A percentile compares a stretch with the other conserved stretches of the same genome.
Evolutionary conservation across 2,329 filamentous ascomycete genomes (phyloP).

Genomic region (Paraphaeosphaeria minitans): DNA sequence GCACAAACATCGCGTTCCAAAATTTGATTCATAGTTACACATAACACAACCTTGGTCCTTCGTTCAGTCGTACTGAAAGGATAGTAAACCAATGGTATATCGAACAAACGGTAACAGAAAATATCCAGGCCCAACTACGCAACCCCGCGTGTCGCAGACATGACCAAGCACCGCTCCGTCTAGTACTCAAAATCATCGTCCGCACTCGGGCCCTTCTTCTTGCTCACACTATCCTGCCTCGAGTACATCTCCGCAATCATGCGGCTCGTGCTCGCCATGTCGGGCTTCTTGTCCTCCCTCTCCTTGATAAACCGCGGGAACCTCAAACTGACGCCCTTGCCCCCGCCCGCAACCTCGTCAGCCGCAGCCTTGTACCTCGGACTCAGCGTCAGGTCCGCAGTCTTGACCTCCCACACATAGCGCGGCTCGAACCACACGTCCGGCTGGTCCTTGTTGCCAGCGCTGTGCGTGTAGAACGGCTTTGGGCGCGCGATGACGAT

Average conservation of each 20-base stretch:
- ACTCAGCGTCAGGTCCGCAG: constrained; percentile 89
- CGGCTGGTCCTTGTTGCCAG: constrained; percentile 86
- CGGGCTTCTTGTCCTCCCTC: constrained; percentile 93
- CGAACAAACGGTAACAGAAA: neutral
- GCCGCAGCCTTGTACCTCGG: constrained; percentile 92
- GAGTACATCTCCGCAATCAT: constrained; percentile 97
- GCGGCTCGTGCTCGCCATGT: constrained; percentile 80
- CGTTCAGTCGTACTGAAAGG: neutral
- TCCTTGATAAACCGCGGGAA: constrained; percentile 93
- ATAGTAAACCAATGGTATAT: neutral
- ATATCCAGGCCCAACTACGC: neutral
- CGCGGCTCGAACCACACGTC: constrained; percentile 98
- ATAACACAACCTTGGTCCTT: no score
- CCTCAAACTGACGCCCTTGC: constrained; percentile 81
- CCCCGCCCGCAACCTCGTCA: constrained; percentile 73
- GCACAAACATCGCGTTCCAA: neutral
- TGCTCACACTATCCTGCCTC: constrained; percentile 87
- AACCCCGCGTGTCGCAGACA: neutral
- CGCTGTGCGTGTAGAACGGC: constrained; percentile 89
- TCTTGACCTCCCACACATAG: constrained; percentile 97
- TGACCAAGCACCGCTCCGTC: neutral
- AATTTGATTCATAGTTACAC: neutral
- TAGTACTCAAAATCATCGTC: constrained; percentile 99
- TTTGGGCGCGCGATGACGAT: constrained; percentile 88
- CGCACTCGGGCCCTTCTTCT: constrained; percentile 82